phyloP scores from a whole-genome alignment of 2,329 filamentous ascomycete genomes.

The Penicillium concentricum region DNA sequence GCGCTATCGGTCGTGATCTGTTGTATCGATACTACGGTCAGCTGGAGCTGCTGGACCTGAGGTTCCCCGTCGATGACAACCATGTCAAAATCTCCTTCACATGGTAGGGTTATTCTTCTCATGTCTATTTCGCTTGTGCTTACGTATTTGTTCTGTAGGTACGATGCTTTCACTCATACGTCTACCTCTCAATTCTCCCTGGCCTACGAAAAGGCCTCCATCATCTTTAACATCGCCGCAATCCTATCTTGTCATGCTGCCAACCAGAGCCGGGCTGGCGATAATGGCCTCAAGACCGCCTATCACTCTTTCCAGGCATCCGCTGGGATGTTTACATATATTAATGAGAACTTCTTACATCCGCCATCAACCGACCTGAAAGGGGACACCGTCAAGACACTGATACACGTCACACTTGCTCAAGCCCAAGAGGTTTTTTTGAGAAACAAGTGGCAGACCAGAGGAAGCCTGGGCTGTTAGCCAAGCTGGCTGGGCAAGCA shows the following conservation, averaged over 20 bases:
- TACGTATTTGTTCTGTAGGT: constrained; percentile 57
- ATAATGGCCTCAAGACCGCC: constrained; percentile 88
- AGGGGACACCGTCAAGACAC: constrained; percentile 88
- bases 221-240: constrained; percentile 99
- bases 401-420: constrained; percentile 90
- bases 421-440: constrained; percentile 97
- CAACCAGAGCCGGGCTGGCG: constrained; percentile 86
- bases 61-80: constrained; percentile 96
- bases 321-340: constrained; percentile 99
- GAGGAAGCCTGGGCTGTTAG: constrained; percentile 88
- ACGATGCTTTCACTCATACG: constrained; percentile 98
- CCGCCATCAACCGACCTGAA: constrained; percentile 95
- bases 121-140: neutral
- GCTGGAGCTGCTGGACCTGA: constrained; percentile 86
- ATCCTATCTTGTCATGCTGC: constrained; percentile 95
- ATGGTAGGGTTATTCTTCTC: constrained; percentile 61
- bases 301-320: constrained; percentile 98
- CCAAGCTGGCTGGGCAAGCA: constrained; percentile 89
- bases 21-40: constrained; percentile 98
- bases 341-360: constrained; percentile 98
- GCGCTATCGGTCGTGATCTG: constrained; percentile 86
- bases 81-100: constrained; percentile 99
- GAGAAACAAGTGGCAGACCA: constrained; percentile 92
- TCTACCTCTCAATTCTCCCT: constrained; percentile 95
- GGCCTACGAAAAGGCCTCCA: constrained; percentile 96